Evolutionary conservation across 805 yeast species (phyloP).

Genomic region (Starmerella sirachaensis): DNA sequence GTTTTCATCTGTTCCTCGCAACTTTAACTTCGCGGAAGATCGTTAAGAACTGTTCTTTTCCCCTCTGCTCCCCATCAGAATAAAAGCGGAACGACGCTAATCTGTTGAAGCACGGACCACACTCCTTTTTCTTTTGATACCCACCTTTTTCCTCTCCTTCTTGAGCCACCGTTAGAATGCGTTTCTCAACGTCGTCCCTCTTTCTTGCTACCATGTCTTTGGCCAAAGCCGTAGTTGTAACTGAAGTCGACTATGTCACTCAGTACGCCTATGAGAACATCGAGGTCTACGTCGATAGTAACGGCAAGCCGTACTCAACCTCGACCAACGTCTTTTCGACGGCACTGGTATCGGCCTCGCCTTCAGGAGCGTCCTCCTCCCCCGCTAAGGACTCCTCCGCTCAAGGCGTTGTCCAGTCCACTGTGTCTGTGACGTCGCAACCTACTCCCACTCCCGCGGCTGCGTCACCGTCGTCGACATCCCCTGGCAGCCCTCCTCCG

Average conservation of each 20-base stretch:
- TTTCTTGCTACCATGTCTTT: conserved; percentile 15
- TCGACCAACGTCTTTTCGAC: conserved; percentile 7
- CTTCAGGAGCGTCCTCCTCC: no score
- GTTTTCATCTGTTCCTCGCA: no score
- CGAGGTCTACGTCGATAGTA: conserved; percentile 20
- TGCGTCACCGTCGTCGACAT: background rate
- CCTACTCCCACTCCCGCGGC: background rate
- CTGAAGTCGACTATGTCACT: conserved; percentile 19
- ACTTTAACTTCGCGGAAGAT: no score
- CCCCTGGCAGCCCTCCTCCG: no score
- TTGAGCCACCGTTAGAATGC: no score
- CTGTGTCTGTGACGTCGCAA: background rate
- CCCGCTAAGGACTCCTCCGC: background rate
- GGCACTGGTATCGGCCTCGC: conserved; percentile 4
- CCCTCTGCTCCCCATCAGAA: no score
- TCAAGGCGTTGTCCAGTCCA: background rate
- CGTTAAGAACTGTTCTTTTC: no score
- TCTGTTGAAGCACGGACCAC: no score
- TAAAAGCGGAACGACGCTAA: no score
- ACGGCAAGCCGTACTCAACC: conserved; percentile 21
- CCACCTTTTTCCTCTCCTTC: no score
- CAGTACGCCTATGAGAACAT: conserved; percentile 20
- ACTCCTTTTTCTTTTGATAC: no score
- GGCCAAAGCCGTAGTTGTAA: conserved; percentile 20
- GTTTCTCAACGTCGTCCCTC: no score